Percentiles rank a stretch among this genome's conserved stretches.
phyloP scores from a whole-genome alignment of 148 eudicot genomes.

The Heliosperma pusillum region DNA sequence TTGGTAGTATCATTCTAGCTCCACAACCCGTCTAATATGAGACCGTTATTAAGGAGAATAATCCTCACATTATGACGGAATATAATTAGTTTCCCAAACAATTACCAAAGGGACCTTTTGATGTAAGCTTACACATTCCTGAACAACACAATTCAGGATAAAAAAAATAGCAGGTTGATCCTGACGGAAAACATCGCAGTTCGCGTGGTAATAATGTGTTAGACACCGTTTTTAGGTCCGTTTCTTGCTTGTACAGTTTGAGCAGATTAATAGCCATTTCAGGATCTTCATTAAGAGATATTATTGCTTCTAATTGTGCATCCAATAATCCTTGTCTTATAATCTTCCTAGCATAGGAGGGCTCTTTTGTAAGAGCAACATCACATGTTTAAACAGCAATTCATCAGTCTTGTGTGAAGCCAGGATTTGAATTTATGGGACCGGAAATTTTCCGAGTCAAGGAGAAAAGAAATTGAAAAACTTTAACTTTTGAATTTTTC shows the following conservation, averaged over 20 bases:
- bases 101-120: slow-evolving; percentile 7
- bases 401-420: not conserved
- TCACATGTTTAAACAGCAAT: not conserved
- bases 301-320: not conserved
- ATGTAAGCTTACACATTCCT: slow-evolving; percentile 15
- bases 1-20: too few species aligned
- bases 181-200: not conserved
- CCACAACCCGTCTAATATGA: too few species aligned
- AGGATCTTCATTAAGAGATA: slow-evolving; percentile 3
- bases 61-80: too few species aligned
- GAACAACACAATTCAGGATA: slow-evolving; percentile 18
- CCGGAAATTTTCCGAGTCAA: too few species aligned
- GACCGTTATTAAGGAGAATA: too few species aligned
- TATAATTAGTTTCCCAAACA: not conserved
- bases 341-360: slow-evolving; percentile 2
- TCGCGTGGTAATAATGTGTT: not conserved
- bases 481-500: too few species aligned
- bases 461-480: too few species aligned
- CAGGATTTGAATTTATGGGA: not conserved
- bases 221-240: not conserved
- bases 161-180: not conserved
- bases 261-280: not conserved
- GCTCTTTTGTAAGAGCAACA: not conserved
- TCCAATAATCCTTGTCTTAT: not conserved
- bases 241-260: not conserved